Percentiles rank a stretch among this genome's conserved stretches.
Evolutionary conservation across 129 eudicot genomes (phyloP).

Genomic region (Gnaphalium uliginosum): DNA sequence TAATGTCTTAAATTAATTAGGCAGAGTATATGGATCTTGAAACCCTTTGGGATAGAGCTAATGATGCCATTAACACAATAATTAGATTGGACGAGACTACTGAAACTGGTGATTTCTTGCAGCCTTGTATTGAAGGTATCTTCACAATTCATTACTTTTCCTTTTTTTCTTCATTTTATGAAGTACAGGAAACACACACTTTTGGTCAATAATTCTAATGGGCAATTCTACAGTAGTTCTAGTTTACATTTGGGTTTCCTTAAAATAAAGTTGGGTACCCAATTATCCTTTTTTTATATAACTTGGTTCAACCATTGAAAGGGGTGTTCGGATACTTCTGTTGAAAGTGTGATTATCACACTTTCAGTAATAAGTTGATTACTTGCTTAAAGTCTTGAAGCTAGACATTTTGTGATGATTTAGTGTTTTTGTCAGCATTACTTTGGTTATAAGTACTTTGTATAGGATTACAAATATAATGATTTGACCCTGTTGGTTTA

Average conservation of each 20-base stretch:
- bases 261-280: no score
- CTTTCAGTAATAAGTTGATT: background rate
- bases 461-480: background rate
- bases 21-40: conserved; percentile 84
- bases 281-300: no score
- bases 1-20: conserved; percentile 35
- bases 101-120: conserved; percentile 74
- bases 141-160: conserved; percentile 14
- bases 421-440: background rate
- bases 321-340: background rate
- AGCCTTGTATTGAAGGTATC: conserved; percentile 96
- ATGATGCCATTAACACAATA: conserved; percentile 88
- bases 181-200: conserved; percentile 2
- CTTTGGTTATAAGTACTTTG: background rate
- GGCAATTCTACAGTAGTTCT: background rate
- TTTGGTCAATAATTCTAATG: conserved; percentile 16
- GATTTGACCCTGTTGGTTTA: background rate
- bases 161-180: background rate
- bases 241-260: background rate
- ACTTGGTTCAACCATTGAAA: background rate
- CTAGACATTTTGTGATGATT: background rate
- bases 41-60: conserved; percentile 84
- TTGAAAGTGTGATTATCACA: background rate
- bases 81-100: conserved; percentile 70
- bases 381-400: background rate